These are phyloP conservation scores for Salix udensis DNA, from an alignment of 345 rosid genomes.

Conservation along the genomic window DNA sequence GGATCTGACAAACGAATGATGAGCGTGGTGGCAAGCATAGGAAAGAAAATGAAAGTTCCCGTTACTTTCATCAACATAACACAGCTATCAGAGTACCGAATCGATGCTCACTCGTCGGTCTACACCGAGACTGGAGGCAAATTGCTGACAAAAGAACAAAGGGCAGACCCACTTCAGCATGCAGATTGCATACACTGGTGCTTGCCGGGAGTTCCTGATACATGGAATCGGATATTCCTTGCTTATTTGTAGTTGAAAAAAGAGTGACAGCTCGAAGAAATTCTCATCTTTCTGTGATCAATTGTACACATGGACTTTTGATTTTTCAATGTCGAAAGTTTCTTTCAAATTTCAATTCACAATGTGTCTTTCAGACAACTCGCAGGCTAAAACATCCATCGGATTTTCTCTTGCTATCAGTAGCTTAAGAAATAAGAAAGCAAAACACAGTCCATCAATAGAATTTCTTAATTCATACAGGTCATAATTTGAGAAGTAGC, in stretches of 20 bases:
- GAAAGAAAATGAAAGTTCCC: conserved; percentile 62
- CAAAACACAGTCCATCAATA: too few species aligned
- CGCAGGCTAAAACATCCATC: not conserved
- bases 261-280: not conserved
- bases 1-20: conserved; percentile 63
- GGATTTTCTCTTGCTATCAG: too few species aligned
- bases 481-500: too few species aligned
- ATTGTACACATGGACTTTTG: not conserved
- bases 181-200: conserved; percentile 99
- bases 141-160: conserved; percentile 56
- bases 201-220: conserved; percentile 84
- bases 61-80: conserved; percentile 73
- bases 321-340: not conserved
- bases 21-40: conserved; percentile 53
- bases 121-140: conserved; percentile 78
- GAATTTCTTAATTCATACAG: too few species aligned
- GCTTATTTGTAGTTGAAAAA: conserved; percentile 52
- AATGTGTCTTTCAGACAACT: not conserved
- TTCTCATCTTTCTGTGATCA: not conserved
- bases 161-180: conserved; percentile 52
- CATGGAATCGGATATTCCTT: conserved; percentile 75
- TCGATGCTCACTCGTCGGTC: conserved; percentile 74
- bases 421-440: too few species aligned
- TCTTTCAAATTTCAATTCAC: not conserved
- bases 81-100: conserved; percentile 76